These are phyloP conservation scores for Pseudopithomyces maydicus DNA, from an alignment of 2,329 filamentous ascomycete species.

Conservation along the genomic window DNA sequence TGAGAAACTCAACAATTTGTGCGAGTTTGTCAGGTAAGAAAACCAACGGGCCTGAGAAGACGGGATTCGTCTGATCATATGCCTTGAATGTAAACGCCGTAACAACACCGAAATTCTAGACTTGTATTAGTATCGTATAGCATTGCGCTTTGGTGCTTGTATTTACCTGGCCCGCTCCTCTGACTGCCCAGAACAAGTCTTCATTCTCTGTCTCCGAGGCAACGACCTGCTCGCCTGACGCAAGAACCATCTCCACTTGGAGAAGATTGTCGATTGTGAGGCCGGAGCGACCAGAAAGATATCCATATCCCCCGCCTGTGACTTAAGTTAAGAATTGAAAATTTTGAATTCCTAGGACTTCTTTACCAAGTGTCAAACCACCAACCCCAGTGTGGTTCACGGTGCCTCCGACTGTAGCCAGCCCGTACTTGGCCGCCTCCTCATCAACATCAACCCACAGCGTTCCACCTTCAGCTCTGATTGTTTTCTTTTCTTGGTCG, in stretches of 20 bases:
- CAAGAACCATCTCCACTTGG: conserved; percentile 38
- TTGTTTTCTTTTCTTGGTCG: conserved; percentile 50
- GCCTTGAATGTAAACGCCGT: conserved; percentile 51
- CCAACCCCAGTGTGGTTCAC: conserved; percentile 68
- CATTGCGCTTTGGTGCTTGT: neutral
- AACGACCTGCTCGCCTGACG: conserved; percentile 41
- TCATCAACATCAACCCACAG: conserved; percentile 61
- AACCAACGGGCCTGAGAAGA: conserved; percentile 45
- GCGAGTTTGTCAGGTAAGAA: conserved; percentile 38
- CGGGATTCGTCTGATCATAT: conserved; percentile 32
- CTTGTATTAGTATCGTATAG: neutral
- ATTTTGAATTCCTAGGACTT: no score
- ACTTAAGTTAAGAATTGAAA: no score
- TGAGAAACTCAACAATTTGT: conserved; percentile 32
- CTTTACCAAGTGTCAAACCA: conserved; percentile 49
- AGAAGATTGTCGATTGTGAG: conserved; percentile 52
- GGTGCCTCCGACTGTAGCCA: conserved; percentile 66
- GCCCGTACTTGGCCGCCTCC: conserved; percentile 54
- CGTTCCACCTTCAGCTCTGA: conserved; percentile 58
- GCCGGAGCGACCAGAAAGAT: conserved; percentile 60
- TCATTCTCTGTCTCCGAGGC: conserved; percentile 31
- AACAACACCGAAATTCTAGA: conserved; percentile 40
- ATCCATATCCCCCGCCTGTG: conserved; percentile 62
- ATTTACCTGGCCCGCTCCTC: conserved; percentile 36
- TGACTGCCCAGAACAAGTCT: conserved; percentile 48